phyloP scores from a whole-genome alignment of 305 asterid species.

The Nicotiana rustica region DNA sequence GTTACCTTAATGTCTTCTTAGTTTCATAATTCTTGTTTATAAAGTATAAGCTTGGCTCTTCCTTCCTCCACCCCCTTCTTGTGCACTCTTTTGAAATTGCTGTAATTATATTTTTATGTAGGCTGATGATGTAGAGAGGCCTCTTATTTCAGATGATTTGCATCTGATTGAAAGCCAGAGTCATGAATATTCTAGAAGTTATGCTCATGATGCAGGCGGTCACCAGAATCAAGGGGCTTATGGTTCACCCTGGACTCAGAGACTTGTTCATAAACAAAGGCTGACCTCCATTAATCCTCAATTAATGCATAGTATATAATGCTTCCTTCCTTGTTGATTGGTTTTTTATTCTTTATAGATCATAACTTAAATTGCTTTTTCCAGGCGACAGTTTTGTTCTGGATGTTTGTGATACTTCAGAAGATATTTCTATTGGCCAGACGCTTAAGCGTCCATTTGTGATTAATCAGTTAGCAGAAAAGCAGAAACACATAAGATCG shows the following conservation, averaged over 20 bases:
- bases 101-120: conserved; percentile 43
- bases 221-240: conserved; percentile 53
- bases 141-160: conserved; percentile 77
- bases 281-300: conserved; percentile 60
- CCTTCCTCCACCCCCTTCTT: conserved; percentile 10
- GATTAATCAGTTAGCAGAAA: conserved; percentile 59
- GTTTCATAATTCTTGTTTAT: conserved; percentile 15
- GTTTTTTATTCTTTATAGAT: conserved; percentile 32
- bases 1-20: conserved; percentile 12
- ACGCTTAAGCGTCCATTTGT: conserved; percentile 68
- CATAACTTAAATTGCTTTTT: conserved; percentile 41
- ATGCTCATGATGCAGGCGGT: conserved; percentile 52
- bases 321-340: conserved; percentile 33
- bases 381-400: conserved; percentile 94
- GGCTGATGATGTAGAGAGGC: conserved; percentile 91
- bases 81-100: conserved; percentile 40
- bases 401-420: conserved; percentile 77
- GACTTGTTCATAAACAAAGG: conserved; percentile 61
- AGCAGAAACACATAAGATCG: conserved; percentile 50
- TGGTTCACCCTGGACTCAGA: conserved; percentile 52
- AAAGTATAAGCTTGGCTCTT: conserved; percentile 10
- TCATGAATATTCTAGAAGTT: conserved; percentile 52
- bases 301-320: conserved; percentile 64
- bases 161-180: conserved; percentile 53
- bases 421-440: conserved; percentile 64